phyloP scores from a whole-genome alignment of 2,329 filamentous ascomycete genomes.

The Alternaria conjuncta region DNA sequence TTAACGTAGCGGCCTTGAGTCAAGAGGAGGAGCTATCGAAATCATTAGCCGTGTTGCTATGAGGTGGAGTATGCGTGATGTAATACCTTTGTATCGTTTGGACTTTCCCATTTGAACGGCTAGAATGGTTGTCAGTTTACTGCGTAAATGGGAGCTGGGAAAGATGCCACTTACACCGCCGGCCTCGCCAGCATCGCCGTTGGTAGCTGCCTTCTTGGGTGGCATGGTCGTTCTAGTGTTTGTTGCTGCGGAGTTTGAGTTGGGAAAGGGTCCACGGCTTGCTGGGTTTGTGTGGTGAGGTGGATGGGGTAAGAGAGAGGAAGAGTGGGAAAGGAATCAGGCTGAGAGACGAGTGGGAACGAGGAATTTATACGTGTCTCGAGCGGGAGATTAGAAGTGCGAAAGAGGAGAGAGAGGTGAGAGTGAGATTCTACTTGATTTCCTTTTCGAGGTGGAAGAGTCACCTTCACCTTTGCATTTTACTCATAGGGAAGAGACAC shows the following conservation, averaged over 20 bases:
- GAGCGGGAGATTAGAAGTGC: neutral
- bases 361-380: neutral
- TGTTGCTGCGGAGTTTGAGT: neutral
- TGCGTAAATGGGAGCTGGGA: neutral
- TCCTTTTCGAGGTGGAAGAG: neutral
- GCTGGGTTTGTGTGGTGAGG: neutral
- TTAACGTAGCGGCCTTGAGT: constrained; percentile 21
- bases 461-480: neutral
- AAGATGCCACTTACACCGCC: neutral
- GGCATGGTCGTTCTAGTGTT: constrained; percentile 2
- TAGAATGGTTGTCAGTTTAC: neutral
- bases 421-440: neutral
- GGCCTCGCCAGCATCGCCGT: neutral
- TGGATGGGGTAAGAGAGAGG: no score
- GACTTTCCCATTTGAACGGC: constrained; percentile 21
- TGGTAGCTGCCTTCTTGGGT: constrained; percentile 9
- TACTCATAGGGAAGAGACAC: neutral
- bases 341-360: no score
- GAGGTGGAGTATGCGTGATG: neutral
- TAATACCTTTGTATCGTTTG: constrained; percentile 19
- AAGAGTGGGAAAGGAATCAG: no score
- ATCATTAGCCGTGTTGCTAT: constrained; percentile 31
- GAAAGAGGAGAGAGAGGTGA: neutral
- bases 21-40: constrained; percentile 29
- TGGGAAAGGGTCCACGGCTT: neutral